Conservation (phyloP, 495 filamentous ascomycete species). For the Penicillium bovifimosum region DNA sequence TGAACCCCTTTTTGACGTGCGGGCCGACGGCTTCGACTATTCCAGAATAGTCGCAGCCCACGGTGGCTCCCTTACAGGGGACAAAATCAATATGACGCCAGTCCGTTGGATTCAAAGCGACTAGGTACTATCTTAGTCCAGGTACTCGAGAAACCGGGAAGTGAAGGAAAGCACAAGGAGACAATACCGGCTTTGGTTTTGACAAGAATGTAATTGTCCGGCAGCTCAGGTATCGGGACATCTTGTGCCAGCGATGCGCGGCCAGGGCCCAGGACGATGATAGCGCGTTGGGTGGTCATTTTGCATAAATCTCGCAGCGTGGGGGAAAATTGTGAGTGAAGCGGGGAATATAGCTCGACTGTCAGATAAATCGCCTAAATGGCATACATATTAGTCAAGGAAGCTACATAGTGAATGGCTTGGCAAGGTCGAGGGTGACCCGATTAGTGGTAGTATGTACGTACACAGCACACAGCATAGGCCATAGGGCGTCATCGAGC, state of each 20-base stretch:
- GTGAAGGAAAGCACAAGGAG: too few species aligned
- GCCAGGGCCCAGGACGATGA: constrained; percentile 13
- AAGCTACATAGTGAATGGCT: not conserved
- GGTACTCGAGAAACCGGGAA: not conserved
- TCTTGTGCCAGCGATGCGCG: constrained; percentile 9
- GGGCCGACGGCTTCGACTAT: constrained; percentile 48
- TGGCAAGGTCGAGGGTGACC: too few species aligned
- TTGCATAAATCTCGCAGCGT: not conserved
- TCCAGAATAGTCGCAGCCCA: constrained; percentile 54
- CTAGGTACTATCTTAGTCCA: constrained; percentile 13
- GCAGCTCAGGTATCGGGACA: constrained; percentile 26
- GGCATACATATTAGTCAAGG: not conserved
- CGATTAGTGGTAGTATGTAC: too few species aligned
- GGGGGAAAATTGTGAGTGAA: not conserved
- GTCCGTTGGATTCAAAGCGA: constrained; percentile 53
- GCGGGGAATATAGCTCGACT: not conserved
- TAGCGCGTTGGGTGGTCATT: constrained; percentile 15
- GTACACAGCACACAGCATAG: too few species aligned
- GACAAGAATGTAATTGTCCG: constrained; percentile 41
- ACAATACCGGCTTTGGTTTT: constrained; percentile 30
- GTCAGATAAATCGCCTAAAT: constrained; percentile 2
- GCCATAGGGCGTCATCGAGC: too few species aligned
- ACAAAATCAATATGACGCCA: constrained; percentile 45
- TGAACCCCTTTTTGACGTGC: constrained; percentile 28
- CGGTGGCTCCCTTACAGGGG: constrained; percentile 26